Evolutionary conservation across 768 basidiomycete genomes (phyloP).

Genomic region (Mycena crocata): DNA sequence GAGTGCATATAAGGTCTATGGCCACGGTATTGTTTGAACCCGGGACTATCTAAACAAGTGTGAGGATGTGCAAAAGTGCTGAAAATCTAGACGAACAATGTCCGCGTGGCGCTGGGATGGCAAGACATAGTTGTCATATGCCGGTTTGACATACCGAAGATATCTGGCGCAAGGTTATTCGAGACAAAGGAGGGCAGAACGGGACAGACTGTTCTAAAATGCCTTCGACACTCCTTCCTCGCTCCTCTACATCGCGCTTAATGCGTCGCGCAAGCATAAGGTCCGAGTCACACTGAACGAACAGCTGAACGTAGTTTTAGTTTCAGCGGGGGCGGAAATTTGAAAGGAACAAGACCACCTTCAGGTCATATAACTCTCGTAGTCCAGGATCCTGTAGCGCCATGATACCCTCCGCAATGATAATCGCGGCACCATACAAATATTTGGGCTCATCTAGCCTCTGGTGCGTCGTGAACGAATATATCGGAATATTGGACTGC

Average conservation of each 20-base stretch:
- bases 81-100: slow-evolving; percentile 65
- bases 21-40: slow-evolving; percentile 91
- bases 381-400: slow-evolving; percentile 83
- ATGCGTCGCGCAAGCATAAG: slow-evolving; percentile 97
- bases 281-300: slow-evolving; percentile 95
- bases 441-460: slow-evolving; percentile 83
- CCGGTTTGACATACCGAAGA: slow-evolving; percentile 93
- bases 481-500: slow-evolving; percentile 91
- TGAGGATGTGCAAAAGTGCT: background rate
- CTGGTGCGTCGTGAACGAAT: slow-evolving; percentile 94
- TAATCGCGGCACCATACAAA: slow-evolving; percentile 92
- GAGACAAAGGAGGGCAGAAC: background rate
- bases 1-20: slow-evolving; percentile 93
- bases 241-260: slow-evolving; percentile 86
- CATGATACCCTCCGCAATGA: slow-evolving; percentile 96
- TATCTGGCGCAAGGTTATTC: slow-evolving; percentile 62
- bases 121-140: slow-evolving; percentile 93
- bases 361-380: slow-evolving; percentile 89
- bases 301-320: slow-evolving; percentile 64
- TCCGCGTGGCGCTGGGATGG: slow-evolving; percentile 91
- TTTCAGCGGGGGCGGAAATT: no score
- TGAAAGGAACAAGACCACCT: slow-evolving; percentile 56
- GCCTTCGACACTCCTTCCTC: slow-evolving; percentile 87
- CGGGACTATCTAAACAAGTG: slow-evolving; percentile 83
- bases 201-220: slow-evolving; percentile 84